These are phyloP conservation scores for Lachnellula cervina DNA, from an alignment of 2,329 filamentous ascomycete genomes.

Conservation along the genomic window DNA sequence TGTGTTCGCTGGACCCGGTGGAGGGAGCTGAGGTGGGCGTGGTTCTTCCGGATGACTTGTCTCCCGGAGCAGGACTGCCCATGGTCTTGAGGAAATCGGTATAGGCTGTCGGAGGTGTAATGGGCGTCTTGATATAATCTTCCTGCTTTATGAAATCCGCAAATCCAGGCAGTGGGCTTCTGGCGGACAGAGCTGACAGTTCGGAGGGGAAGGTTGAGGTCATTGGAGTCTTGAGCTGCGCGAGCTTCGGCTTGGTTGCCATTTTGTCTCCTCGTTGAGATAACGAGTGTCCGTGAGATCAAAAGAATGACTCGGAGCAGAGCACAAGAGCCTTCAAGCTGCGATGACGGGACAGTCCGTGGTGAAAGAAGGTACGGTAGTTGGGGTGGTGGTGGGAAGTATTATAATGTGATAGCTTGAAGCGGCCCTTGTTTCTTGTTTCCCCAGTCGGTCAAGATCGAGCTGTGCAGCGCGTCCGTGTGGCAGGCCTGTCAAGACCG, in stretches of 20 bases:
- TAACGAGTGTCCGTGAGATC: slow-evolving; percentile 24
- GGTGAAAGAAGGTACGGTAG: slow-evolving; percentile 15
- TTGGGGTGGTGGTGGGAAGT: slow-evolving; percentile 17
- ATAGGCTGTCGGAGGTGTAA: slow-evolving; percentile 85
- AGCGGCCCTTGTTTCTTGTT: slow-evolving; percentile 14
- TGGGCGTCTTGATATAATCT: slow-evolving; percentile 69
- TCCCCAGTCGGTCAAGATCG: slow-evolving; percentile 15
- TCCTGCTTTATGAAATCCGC: slow-evolving; percentile 65
- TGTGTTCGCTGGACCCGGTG: slow-evolving; percentile 40
- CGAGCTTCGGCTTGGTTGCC: slow-evolving; percentile 48
- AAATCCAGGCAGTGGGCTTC: slow-evolving; percentile 62
- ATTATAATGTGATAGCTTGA: slow-evolving; percentile 26
- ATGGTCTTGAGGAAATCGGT: slow-evolving; percentile 88
- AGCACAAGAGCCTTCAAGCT: slow-evolving; percentile 24
- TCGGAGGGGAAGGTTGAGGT: slow-evolving; percentile 57
- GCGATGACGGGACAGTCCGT: slow-evolving; percentile 28
- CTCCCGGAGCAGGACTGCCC: slow-evolving; percentile 36
- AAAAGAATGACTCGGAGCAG: slow-evolving; percentile 26
- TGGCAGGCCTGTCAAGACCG: slow-evolving; percentile 16
- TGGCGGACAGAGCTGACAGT: slow-evolving; percentile 55
- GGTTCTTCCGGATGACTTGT: slow-evolving; percentile 40
- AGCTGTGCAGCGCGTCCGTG: slow-evolving; percentile 19
- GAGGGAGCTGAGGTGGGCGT: slow-evolving; percentile 42
- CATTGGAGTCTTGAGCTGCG: slow-evolving; percentile 57
- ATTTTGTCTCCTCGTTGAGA: slow-evolving; percentile 23